Conservation (phyloP, 192 early-diverging fungal species). For the Coemansia sp. region DNA sequence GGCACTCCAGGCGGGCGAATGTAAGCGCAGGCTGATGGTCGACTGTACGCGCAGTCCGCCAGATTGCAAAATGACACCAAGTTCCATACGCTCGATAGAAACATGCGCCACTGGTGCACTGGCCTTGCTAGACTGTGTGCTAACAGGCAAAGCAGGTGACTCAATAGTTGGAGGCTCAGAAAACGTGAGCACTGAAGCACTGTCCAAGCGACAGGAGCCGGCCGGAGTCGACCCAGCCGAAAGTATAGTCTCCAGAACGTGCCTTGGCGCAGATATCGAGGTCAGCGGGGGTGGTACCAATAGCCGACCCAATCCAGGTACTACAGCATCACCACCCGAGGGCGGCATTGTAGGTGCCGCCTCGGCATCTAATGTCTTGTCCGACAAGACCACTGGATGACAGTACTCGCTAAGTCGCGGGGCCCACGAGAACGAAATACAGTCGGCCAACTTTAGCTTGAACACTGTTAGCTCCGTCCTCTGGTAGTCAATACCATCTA, state of each 20-base stretch:
- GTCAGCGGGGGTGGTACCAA: not conserved
- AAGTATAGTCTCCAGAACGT: conserved; percentile 15
- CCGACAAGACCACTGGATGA: not conserved
- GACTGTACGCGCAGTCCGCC: not conserved
- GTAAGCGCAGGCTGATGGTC: conserved; percentile 3
- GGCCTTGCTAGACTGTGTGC: not conserved
- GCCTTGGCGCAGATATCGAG: not conserved
- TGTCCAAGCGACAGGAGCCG: not conserved
- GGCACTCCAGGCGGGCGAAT: not conserved
- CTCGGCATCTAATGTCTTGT: not conserved
- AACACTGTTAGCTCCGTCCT: conserved; percentile 21
- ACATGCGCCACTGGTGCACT: not conserved
- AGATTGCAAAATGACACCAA: not conserved
- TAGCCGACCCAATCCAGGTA: not conserved
- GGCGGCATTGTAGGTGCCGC: conserved; percentile 3
- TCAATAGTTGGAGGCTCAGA: not conserved
- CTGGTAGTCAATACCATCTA: conserved; percentile 15
- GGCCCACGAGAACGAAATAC: conserved; percentile 11
- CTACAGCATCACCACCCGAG: not conserved
- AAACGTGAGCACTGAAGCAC: not conserved
- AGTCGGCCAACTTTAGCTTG: conserved; percentile 14
- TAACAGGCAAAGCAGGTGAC: not conserved
- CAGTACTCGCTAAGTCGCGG: conserved; percentile 13
- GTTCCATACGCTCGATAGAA: not conserved
- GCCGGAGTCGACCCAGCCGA: conserved; percentile 17